Conservation (phyloP, 768 basidiomycete genomes). For the Rubroboletus pulcherrimus region DNA sequence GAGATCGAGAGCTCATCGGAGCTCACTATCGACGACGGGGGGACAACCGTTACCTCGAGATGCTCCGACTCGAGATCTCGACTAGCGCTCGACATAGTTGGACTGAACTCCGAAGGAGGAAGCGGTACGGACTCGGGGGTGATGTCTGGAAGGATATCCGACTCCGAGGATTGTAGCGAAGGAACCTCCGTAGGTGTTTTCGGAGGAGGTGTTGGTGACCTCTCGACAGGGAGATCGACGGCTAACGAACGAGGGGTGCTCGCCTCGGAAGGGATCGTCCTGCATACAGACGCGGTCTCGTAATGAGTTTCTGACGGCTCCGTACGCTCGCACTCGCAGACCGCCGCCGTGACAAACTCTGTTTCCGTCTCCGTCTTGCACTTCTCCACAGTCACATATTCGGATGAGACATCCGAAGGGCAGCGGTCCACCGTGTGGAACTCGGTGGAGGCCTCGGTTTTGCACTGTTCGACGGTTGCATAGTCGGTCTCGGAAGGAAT, state of each 20-base stretch:
- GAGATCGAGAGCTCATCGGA: constrained; percentile 23
- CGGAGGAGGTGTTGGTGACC: constrained; percentile 23
- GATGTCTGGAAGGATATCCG: constrained; percentile 15
- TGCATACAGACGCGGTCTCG: constrained; percentile 44
- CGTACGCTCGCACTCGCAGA: constrained; percentile 30
- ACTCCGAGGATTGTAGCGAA: constrained; percentile 28
- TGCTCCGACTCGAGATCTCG: constrained; percentile 22
- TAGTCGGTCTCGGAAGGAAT: constrained; percentile 55
- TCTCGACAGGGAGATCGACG: constrained; percentile 27
- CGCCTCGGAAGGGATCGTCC: constrained; percentile 35
- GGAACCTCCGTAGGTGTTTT: constrained; percentile 27
- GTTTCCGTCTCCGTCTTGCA: constrained; percentile 42
- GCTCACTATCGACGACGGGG: constrained; percentile 16
- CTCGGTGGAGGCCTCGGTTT: constrained; percentile 39
- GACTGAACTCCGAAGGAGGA: constrained; percentile 35
- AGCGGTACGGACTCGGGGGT: constrained; percentile 35
- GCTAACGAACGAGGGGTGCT: constrained; percentile 36
- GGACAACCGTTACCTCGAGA: constrained; percentile 5
- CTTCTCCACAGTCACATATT: constrained; percentile 50
- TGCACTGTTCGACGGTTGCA: constrained; percentile 40
- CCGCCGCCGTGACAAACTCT: constrained; percentile 46
- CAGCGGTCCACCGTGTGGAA: constrained; percentile 50
- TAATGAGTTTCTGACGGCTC: constrained; percentile 46
- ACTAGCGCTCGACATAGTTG: constrained; percentile 21
- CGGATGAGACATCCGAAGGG: constrained; percentile 37